Base-by-base conservation (phyloP, 306 rosid species). In the Hylodesmum podocarpum region DNA sequence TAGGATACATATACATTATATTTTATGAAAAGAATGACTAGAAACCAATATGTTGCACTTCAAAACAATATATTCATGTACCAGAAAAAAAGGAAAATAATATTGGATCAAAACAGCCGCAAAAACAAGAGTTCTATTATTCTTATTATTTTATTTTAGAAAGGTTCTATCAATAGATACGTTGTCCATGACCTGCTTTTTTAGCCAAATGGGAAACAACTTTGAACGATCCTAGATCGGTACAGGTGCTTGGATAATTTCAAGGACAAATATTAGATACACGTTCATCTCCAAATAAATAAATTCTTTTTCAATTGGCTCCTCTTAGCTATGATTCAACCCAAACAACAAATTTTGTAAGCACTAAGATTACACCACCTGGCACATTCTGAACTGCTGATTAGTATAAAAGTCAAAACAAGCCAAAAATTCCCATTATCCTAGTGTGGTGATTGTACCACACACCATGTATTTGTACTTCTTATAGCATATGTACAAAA, bases 61-160 rank as follows among this genome's bases (percentile, higher is more conserved):
- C 10, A 71, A 51, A 51, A 16, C 18, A 25, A 63, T 24, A 57
- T 57, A 64, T 64, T 33, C 77, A 69, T 69, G 82, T 34, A 44
- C 76, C 72, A 11, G 51, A 10, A n/a, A 24, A 40, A 47, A 25
- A 70, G 53, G 54, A 24, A 70, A 67, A 28, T 22, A 54, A 27
- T 11, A 33, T 67, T 44, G n/a, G n/a, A n/a, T n/a, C 7, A 44
- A 69, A 22, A 18, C 41, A 59, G 72, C 65, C 63, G 53, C 77
- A 58, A 69, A n/a, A 33, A 9, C 5, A n/a, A 34, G 50, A 44
- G 40, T 57, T 57, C 1, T 61, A 11, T 34, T 8, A 33, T 59
- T 61, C 4, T 34, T 8, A 33, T 59, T 63, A 34, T 63, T 18
- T 33, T 62, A 36, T 8, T 34, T 46, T 9, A 8, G 16, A 29